These are phyloP conservation scores for Arthrobotrys pseudoclavata DNA, from an alignment of 2,329 filamentous ascomycete genomes.

Conservation along the genomic window DNA sequence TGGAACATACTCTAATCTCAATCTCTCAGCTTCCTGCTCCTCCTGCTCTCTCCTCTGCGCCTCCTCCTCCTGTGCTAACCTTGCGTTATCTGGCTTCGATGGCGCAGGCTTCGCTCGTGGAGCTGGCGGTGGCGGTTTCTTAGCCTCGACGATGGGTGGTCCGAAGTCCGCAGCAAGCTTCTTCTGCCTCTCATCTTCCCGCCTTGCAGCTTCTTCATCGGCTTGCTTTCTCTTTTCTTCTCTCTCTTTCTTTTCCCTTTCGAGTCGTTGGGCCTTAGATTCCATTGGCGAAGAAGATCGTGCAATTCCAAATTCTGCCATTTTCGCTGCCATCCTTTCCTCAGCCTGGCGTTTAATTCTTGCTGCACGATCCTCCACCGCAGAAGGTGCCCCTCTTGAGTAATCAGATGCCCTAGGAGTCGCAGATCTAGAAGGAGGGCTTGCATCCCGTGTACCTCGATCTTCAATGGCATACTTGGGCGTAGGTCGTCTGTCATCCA, in stretches of 20 bases:
- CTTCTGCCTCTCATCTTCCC: slow-evolving; percentile 87
- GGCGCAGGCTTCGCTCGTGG: slow-evolving; percentile 77
- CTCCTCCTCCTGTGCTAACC: slow-evolving; percentile 76
- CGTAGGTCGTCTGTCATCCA: slow-evolving; percentile 68
- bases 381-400: slow-evolving; percentile 77
- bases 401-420: slow-evolving; percentile 77
- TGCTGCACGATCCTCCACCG: slow-evolving; percentile 85
- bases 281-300: slow-evolving; percentile 78
- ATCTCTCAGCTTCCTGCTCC: slow-evolving; percentile 80
- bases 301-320: slow-evolving; percentile 87
- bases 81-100: slow-evolving; percentile 75
- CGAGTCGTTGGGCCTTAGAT: slow-evolving; percentile 83
- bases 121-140: slow-evolving; percentile 78
- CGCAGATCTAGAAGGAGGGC: slow-evolving; percentile 68
- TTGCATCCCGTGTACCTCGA: slow-evolving; percentile 69
- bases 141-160: slow-evolving; percentile 72
- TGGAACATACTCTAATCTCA: slow-evolving; percentile 83
- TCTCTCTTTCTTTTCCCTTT: slow-evolving; percentile 87
- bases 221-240: slow-evolving; percentile 89
- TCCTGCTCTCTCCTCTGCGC: slow-evolving; percentile 72
- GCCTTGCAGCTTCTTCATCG: slow-evolving; percentile 91
- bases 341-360: slow-evolving; percentile 98
- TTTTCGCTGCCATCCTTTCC: slow-evolving; percentile 93
- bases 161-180: slow-evolving; percentile 82
- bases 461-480: slow-evolving; percentile 64